Percentiles rank a stretch among this genome's conserved stretches.
These are phyloP conservation scores for Apophysomyces elegans DNA, from an alignment of 371 early-diverging fungal genomes.

Conservation along the genomic window DNA sequence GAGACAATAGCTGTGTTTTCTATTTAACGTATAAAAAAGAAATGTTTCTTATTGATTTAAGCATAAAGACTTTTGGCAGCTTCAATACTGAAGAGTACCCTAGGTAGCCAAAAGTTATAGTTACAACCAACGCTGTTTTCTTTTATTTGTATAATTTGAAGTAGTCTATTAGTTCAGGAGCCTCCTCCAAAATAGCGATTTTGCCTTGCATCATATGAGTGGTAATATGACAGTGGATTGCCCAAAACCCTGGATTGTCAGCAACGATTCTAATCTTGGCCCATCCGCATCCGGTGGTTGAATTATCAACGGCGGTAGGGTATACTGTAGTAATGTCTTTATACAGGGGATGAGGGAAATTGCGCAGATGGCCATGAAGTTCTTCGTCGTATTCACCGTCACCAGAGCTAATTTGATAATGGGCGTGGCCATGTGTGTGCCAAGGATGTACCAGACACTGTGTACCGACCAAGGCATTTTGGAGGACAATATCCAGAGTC, in stretches of 20 bases:
- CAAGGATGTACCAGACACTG: conserved; percentile 44
- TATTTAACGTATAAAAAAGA: too few species aligned
- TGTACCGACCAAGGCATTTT: conserved; percentile 24
- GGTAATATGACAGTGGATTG: conserved; percentile 54
- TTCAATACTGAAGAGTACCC: too few species aligned
- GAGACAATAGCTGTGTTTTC: too few species aligned
- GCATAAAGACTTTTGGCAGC: too few species aligned
- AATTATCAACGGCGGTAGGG: conserved; percentile 28
- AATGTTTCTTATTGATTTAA: too few species aligned
- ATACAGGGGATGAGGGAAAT: conserved; percentile 32
- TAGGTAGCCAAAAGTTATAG: too few species aligned
- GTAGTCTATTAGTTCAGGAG: conserved; percentile 36
- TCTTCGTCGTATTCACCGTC: conserved; percentile 38
- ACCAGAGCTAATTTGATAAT: conserved; percentile 44
- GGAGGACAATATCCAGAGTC: conserved; percentile 44
- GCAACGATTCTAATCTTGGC: conserved; percentile 41
- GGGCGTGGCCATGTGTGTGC: conserved; percentile 55
- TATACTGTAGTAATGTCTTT: conserved; percentile 43
- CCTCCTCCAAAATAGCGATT: conserved; percentile 43
- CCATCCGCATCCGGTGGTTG: conserved; percentile 40
- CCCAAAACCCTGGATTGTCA: conserved; percentile 57
- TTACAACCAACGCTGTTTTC: not conserved
- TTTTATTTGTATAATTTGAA: conserved; percentile 23
- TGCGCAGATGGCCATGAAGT: conserved; percentile 27
- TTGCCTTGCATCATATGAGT: conserved; percentile 58